A percentile compares a stretch with the other conserved stretches of the same genome.
Conservation (phyloP, 2,329 filamentous ascomycete species). For the Tolypocladium guangdongense region DNA sequence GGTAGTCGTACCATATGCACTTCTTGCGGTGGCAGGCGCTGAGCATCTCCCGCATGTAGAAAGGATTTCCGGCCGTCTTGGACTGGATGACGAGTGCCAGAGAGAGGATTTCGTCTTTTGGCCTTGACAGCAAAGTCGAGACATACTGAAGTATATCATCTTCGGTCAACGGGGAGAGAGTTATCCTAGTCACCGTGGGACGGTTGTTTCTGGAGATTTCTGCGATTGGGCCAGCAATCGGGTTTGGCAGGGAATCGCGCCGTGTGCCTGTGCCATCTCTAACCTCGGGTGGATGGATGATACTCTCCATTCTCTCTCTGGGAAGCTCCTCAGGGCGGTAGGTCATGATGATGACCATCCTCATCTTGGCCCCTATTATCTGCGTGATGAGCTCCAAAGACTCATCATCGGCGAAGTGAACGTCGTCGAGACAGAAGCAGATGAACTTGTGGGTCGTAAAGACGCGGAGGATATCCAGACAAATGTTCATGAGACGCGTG, state of each 20-base stretch:
- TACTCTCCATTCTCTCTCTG: slow-evolving; percentile 40
- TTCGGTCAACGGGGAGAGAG: slow-evolving; percentile 64
- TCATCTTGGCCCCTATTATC: slow-evolving; percentile 67
- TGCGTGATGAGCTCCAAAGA: slow-evolving; percentile 74
- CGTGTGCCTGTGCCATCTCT: slow-evolving; percentile 30
- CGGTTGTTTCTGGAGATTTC: slow-evolving; percentile 34
- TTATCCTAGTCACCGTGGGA: slow-evolving; percentile 56
- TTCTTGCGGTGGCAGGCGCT: slow-evolving; percentile 76
- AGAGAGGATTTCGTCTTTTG: slow-evolving; percentile 60
- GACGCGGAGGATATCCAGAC: slow-evolving; percentile 73
- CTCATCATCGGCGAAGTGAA: slow-evolving; percentile 85
- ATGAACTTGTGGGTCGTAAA: slow-evolving; percentile 79
- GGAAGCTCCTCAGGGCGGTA: slow-evolving; percentile 57
- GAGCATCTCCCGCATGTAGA: slow-evolving; percentile 85
- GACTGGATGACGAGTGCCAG: slow-evolving; percentile 79
- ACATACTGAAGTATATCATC: slow-evolving; percentile 76
- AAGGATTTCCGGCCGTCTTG: slow-evolving; percentile 80
- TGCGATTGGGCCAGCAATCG: slow-evolving; percentile 14
- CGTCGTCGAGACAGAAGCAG: slow-evolving; percentile 77
- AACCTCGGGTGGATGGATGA: slow-evolving; percentile 41
- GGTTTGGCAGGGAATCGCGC: neutral
- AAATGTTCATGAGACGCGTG: slow-evolving; percentile 75
- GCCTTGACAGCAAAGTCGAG: slow-evolving; percentile 65
- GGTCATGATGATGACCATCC: slow-evolving; percentile 73
- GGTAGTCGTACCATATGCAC: slow-evolving; percentile 87